Conservation (phyloP, 75 land plant species). For the Cupressus sempervirens region DNA sequence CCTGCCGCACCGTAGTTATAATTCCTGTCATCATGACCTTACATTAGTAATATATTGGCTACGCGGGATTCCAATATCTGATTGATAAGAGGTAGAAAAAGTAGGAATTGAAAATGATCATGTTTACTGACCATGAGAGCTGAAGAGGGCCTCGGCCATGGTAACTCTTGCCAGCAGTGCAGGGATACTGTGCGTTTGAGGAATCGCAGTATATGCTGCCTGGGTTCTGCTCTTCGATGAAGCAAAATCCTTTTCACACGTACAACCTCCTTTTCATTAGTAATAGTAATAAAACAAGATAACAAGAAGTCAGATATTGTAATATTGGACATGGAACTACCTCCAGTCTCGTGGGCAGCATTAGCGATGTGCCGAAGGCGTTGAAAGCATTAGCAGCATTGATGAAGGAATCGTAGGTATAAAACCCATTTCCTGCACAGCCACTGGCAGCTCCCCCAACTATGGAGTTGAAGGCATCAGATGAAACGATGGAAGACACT, state of each 20-base stretch:
- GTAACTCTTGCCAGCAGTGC: not conserved
- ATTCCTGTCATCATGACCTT: conserved; percentile 38
- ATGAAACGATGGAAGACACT: no score
- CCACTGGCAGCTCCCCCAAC: no score
- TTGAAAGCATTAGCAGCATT: conserved; percentile 27
- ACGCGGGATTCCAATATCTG: not conserved
- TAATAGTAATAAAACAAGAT: no score
- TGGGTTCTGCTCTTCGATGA: not conserved
- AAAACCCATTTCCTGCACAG: conserved; percentile 19
- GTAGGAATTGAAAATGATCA: not conserved
- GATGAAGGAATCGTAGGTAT: conserved; percentile 19
- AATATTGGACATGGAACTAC: no score
- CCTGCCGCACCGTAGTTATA: conserved; percentile 63
- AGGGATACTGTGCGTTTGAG: not conserved
- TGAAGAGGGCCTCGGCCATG: not conserved
- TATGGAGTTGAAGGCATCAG: no score
- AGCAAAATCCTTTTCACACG: not conserved
- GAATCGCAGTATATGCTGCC: not conserved
- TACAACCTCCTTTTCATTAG: no score
- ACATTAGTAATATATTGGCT: no score
- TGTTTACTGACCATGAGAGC: not conserved
- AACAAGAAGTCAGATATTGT: no score
- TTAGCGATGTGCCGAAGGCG: conserved; percentile 36
- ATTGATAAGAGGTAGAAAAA: not conserved
- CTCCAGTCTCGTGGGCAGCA: no score